Conservation (phyloP, 495 filamentous ascomycete species). For the Hypoxylon fragiforme region DNA sequence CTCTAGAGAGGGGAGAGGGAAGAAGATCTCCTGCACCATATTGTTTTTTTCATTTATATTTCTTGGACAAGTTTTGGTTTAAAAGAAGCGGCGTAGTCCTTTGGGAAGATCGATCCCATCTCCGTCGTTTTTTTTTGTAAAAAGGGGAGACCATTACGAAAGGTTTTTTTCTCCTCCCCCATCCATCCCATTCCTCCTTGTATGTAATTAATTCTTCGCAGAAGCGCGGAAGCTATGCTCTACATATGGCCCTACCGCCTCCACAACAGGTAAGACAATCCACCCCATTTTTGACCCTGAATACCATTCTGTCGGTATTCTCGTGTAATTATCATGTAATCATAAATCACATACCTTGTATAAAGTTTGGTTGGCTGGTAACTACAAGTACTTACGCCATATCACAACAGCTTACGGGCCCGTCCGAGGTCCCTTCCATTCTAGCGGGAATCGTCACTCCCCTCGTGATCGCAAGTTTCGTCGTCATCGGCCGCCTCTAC, state of each 20-base stretch:
- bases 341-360: too few relatives aligned
- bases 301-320: too few relatives aligned
- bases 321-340: too few relatives aligned
- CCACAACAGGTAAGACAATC: constrained; percentile 21
- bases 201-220: constrained; percentile 14
- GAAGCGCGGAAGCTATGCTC: constrained; percentile 9
- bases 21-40: too few relatives aligned
- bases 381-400: constrained; percentile 5
- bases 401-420: constrained; percentile 17
- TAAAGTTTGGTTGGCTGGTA: too few relatives aligned
- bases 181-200: neutral
- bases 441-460: constrained; percentile 29
- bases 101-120: constrained; percentile 1
- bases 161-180: neutral
- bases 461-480: constrained; percentile 21
- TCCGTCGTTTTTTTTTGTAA: constrained; percentile 1
- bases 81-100: too few relatives aligned
- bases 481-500: constrained; percentile 29
- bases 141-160: too few relatives aligned
- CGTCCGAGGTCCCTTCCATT: constrained; percentile 25
- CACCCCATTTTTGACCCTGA: constrained; percentile 9
- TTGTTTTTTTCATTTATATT: too few relatives aligned
- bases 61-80: too few relatives aligned
- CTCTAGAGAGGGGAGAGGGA: too few relatives aligned
- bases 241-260: constrained; percentile 12